phyloP scores from a whole-genome alignment of 495 filamentous ascomycete genomes.

The Daldinia bambusicola region DNA sequence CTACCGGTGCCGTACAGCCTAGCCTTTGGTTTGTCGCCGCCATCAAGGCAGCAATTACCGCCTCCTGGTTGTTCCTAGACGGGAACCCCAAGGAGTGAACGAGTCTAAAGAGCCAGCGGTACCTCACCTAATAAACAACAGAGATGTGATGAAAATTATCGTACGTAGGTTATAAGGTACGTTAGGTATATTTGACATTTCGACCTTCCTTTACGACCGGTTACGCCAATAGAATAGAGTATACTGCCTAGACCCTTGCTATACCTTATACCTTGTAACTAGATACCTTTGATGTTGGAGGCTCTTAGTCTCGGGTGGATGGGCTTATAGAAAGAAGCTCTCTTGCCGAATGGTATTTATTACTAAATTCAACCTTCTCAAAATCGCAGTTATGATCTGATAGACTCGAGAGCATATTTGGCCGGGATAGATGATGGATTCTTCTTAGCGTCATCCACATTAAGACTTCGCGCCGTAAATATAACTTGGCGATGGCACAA shows the following conservation, averaged over 20 bases:
- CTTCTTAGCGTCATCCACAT: no score
- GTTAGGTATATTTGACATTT: neutral
- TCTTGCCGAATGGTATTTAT: no score
- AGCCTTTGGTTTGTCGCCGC: conserved; percentile 47
- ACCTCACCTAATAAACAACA: no score
- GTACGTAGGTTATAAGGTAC: neutral
- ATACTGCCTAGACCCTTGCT: neutral
- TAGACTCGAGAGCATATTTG: no score
- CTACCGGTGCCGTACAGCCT: conserved; percentile 41
- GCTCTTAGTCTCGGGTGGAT: no score
- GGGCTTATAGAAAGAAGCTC: no score
- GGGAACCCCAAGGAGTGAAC: neutral
- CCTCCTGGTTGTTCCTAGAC: conserved; percentile 36
- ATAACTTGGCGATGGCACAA: no score
- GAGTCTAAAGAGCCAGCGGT: neutral
- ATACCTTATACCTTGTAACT: neutral
- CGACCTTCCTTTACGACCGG: neutral
- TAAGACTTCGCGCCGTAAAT: no score
- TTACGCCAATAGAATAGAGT: neutral
- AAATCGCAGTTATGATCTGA: no score
- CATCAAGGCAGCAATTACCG: conserved; percentile 36
- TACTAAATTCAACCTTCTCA: no score
- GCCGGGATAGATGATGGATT: no score
- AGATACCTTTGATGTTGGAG: neutral
- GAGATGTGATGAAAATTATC: neutral